phyloP scores from a whole-genome alignment of 106 monocot genomes.

The Dioscorea alata region DNA sequence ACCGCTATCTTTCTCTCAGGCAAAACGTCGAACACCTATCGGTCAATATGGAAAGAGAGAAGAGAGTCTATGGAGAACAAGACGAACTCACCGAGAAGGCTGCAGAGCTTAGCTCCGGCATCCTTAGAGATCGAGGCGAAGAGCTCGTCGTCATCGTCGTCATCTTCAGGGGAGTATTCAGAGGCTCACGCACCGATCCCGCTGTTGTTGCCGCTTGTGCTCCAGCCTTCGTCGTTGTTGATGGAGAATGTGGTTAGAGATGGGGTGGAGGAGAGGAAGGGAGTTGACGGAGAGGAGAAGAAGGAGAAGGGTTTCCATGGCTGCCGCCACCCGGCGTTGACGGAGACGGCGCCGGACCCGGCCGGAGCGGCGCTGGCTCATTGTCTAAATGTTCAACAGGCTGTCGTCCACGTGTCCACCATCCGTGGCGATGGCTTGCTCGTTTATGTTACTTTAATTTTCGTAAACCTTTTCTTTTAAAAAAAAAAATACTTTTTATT shows the following conservation, averaged over 20 bases:
- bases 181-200: constrained; percentile 13
- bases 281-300: neutral
- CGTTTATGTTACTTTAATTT: too few species aligned
- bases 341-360: constrained; percentile 16
- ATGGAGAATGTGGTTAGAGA: neutral
- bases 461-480: neutral
- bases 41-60: too few species aligned
- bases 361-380: constrained; percentile 8
- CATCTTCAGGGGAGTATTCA: constrained; percentile 1
- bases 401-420: neutral
- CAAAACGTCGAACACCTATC: too few species aligned
- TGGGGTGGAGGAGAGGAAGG: too few species aligned
- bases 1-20: too few species aligned
- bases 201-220: constrained; percentile 32
- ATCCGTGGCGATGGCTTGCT: too few species aligned
- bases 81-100: constrained; percentile 12
- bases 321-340: constrained; percentile 32
- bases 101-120: constrained; percentile 19
- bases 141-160: too few species aligned
- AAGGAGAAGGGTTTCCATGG: neutral
- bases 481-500: too few species aligned
- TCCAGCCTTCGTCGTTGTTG: constrained; percentile 4
- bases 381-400: constrained; percentile 12
- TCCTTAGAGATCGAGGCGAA: constrained; percentile 10
- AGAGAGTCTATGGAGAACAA: neutral